Evolutionary conservation across 2,329 filamentous ascomycete genomes (phyloP), one percentile per base, ranked within the genome.

Genomic region (Helminthosporium solani): DNA sequence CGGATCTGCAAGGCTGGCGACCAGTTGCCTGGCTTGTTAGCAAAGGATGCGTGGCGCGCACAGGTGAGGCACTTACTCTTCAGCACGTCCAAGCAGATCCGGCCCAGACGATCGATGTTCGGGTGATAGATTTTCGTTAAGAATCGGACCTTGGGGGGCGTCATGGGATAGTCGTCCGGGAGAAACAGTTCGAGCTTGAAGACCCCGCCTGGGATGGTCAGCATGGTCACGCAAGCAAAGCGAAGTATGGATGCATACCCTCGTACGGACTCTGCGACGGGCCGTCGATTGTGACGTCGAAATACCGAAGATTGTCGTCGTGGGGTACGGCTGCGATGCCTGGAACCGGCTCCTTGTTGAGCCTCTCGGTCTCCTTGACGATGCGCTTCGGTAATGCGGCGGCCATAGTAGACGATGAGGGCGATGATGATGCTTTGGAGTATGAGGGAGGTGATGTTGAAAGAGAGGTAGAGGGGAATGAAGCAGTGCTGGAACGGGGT

Each of bases 51-150:
- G 41, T 50, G 33, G 34, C n/a, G 15, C 16, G 16, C 20, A 30
- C 9, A 25, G n/a, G 28, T 3, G 16, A 11, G 2, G 34, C n/a
- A 57, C 56, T 46, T 77, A 95, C 94, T 96, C 79, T 99, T 99
- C 47, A 99, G 76, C 27, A 99, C 94, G 69, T 99, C 94, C 40
- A 99, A 77, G 69, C 95, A 99, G 73, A 99, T 99, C 50, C 94
- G 87, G 50, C 94, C 94, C 2, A 99, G 83, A 74, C 95, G 95
- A 71, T 99, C 94, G 60, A 99, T 96, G 71, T 99, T 99, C 42
- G 94, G 94, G 71, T 99, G 95, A 74, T 97, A 99, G 72, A 99
- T 97, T 76, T 96, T 96, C 61, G 95, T 99, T 41, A 99, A 79
- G 74, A 99, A 99, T 44, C 94, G 88, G 67, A 99, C 96, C 79